These are phyloP conservation scores for Piloderma croceum DNA, from an alignment of 768 basidiomycete genomes.

Conservation along the genomic window DNA sequence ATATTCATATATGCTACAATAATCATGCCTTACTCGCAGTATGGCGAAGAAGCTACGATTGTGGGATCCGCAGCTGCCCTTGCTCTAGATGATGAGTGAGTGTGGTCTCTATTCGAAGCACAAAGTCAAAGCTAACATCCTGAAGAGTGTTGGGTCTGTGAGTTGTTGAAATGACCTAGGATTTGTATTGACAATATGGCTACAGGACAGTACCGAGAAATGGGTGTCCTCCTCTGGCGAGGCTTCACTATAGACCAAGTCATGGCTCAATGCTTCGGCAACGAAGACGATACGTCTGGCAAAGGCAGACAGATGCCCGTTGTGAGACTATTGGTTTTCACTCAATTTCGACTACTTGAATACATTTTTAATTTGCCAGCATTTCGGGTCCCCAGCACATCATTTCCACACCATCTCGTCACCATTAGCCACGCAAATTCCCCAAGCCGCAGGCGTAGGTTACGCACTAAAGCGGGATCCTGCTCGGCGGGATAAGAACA, in stretches of 20 bases:
- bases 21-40: no score
- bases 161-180: not conserved
- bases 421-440: slow-evolving; percentile 89
- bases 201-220: slow-evolving; percentile 85
- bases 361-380: slow-evolving; percentile 34
- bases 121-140: slow-evolving; percentile 8
- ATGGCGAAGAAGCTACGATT: slow-evolving; percentile 89
- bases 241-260: slow-evolving; percentile 72
- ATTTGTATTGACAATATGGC: slow-evolving; percentile 2
- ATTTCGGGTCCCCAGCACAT: slow-evolving; percentile 77
- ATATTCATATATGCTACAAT: no score
- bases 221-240: slow-evolving; percentile 87
- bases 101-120: slow-evolving; percentile 1
- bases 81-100: slow-evolving; percentile 79
- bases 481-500: slow-evolving; percentile 56
- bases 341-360: not conserved
- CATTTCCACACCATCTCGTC: slow-evolving; percentile 96
- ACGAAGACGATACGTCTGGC: slow-evolving; percentile 68
- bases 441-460: slow-evolving; percentile 89
- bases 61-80: slow-evolving; percentile 87
- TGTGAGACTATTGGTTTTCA: slow-evolving; percentile 35
- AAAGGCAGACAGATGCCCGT: slow-evolving; percentile 95
- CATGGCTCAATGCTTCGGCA: slow-evolving; percentile 92
- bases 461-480: slow-evolving; percentile 83
- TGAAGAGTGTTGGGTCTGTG: slow-evolving; percentile 65